Conservation (phyloP, 1,139 yeast genomes). For the Nakaseomyces glabratus region DNA sequence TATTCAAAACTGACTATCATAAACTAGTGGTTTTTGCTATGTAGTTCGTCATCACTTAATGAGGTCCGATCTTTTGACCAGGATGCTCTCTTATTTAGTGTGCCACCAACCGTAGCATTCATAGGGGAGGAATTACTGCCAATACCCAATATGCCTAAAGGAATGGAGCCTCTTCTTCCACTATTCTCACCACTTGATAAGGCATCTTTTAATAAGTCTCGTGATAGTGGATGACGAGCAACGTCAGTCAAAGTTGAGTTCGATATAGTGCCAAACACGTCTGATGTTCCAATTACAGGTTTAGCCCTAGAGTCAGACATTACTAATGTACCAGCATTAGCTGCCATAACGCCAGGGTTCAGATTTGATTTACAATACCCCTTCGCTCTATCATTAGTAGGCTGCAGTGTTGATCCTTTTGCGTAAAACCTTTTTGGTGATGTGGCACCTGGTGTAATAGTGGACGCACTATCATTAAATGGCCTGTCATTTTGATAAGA, state of each 20-base stretch:
- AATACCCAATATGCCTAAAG: slow-evolving; percentile 4
- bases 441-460: slow-evolving; percentile 1
- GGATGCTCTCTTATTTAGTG: too few species aligned
- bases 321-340: slow-evolving; percentile 6
- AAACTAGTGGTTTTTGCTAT: too few species aligned
- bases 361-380: not conserved
- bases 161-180: slow-evolving; percentile 8
- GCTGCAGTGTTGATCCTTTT: slow-evolving; percentile 1
- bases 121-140: not conserved
- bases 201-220: slow-evolving; percentile 13
- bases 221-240: slow-evolving; percentile 10
- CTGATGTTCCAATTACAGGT: slow-evolving; percentile 12
- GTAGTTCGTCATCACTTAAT: too few species aligned
- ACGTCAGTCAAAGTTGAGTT: slow-evolving; percentile 9
- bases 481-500: slow-evolving; percentile 9
- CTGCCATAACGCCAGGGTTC: not conserved
- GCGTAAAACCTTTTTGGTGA: slow-evolving; percentile 2
- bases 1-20: too few species aligned
- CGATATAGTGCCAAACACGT: slow-evolving; percentile 9
- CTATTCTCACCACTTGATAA: slow-evolving; percentile 5
- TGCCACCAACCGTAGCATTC: too few species aligned
- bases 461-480: slow-evolving; percentile 8
- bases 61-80: too few species aligned
- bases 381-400: not conserved
- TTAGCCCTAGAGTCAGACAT: slow-evolving; percentile 1